phyloP scores from a whole-genome alignment of 768 basidiomycete genomes.

The Boletus sp. region DNA sequence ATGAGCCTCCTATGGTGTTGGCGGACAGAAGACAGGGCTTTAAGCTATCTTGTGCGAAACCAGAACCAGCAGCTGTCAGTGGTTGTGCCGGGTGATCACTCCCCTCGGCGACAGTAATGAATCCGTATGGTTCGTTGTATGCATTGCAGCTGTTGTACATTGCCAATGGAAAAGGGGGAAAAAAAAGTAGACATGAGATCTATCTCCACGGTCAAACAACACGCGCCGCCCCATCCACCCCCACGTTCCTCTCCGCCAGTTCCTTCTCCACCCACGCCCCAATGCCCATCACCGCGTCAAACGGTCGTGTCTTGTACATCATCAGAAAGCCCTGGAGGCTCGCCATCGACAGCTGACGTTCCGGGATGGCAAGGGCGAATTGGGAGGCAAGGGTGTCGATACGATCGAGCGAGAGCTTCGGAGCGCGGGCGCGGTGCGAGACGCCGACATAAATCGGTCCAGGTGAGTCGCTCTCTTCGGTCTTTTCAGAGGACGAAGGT shows the following conservation, averaged over 20 bases:
- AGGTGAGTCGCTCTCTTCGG: not conserved
- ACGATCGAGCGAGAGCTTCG: constrained; percentile 38
- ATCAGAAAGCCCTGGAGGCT: constrained; percentile 60
- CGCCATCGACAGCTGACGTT: constrained; percentile 42
- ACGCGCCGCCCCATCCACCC: not conserved
- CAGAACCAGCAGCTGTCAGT: too few species aligned
- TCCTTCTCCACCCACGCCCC: constrained; percentile 51
- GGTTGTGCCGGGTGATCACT: not conserved
- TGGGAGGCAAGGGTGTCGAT: constrained; percentile 46
- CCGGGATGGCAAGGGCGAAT: constrained; percentile 55
- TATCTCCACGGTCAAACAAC: too few species aligned
- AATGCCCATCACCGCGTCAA: constrained; percentile 48
- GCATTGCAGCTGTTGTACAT: constrained; percentile 1
- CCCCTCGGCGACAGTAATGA: not conserved
- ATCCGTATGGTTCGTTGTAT: not conserved
- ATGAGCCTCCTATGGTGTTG: not conserved
- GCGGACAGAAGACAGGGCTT: too few species aligned
- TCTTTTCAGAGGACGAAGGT: constrained; percentile 15
- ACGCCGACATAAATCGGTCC: constrained; percentile 9
- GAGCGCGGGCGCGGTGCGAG: constrained; percentile 36
- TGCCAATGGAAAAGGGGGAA: not conserved
- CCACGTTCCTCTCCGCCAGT: constrained; percentile 3
- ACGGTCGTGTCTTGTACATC: constrained; percentile 59
- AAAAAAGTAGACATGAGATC: not conserved
- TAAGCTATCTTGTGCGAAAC: not conserved